A percentile compares a stretch with the other conserved stretches of the same genome.
These are phyloP conservation scores for Pholiota conissans DNA, from an alignment of 768 basidiomycete species.

Conservation along the genomic window DNA sequence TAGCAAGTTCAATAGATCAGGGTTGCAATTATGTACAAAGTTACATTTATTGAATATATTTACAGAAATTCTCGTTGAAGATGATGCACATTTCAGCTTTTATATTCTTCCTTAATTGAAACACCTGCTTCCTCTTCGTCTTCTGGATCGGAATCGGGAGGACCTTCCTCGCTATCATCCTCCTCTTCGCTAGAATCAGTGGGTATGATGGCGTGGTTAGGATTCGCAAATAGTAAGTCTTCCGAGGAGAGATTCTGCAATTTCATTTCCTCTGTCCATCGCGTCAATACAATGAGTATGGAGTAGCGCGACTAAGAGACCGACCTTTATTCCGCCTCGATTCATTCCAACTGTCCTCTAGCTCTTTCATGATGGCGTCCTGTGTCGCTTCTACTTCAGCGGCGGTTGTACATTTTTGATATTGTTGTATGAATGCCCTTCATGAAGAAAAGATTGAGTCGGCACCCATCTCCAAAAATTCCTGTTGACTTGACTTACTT, in stretches of 20 bases:
- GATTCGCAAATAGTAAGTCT: constrained; percentile 69
- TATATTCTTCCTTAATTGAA: too few species aligned
- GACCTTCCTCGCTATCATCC: constrained; percentile 13
- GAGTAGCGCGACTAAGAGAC: too few species aligned
- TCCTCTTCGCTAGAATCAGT: constrained; percentile 15
- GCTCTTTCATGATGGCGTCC: constrained; percentile 66
- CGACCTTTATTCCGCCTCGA: constrained; percentile 55
- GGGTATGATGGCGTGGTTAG: constrained; percentile 47
- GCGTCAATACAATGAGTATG: too few species aligned
- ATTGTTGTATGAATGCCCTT: constrained; percentile 69
- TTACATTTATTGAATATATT: too few species aligned
- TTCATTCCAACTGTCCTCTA: constrained; percentile 60
- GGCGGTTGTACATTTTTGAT: constrained; percentile 67
- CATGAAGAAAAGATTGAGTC: too few species aligned
- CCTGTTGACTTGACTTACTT: constrained; percentile 43
- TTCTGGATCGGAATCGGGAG: neutral
- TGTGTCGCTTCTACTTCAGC: constrained; percentile 62
- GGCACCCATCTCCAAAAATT: too few species aligned
- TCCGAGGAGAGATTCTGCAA: constrained; percentile 37
- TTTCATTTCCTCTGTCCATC: constrained; percentile 14
- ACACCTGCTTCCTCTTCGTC: neutral
- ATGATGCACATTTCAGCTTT: neutral
- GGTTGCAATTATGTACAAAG: too few species aligned
- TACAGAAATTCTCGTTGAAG: too few species aligned
- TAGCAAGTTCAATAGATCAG: too few species aligned